A percentile compares a stretch with the other conserved stretches of the same genome.
Evolutionary conservation across 345 rosid species (phyloP).

Genomic region (Lepidium didymum): DNA sequence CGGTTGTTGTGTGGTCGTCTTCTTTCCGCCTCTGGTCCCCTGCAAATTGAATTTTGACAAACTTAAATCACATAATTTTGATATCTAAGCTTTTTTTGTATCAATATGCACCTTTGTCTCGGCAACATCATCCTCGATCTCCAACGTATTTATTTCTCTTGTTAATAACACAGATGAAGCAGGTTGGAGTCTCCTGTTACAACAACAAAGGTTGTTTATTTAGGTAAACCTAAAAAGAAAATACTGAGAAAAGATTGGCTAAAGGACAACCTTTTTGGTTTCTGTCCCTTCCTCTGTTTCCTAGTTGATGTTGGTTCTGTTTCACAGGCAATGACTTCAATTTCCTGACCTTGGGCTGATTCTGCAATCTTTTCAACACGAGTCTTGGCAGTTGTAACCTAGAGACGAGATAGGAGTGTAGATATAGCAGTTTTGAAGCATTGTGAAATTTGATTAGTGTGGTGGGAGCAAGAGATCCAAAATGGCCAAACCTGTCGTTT

Average conservation of each 20-base stretch:
- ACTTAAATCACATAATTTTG: neutral
- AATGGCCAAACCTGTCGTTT: slow-evolving; percentile 48
- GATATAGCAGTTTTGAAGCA: neutral
- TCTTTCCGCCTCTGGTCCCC: slow-evolving; percentile 57
- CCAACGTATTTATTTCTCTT: slow-evolving; percentile 48
- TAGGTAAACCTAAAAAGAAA: neutral
- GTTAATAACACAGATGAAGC: slow-evolving; percentile 60
- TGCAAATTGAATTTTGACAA: slow-evolving; percentile 22
- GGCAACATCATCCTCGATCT: slow-evolving; percentile 52
- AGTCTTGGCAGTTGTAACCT: slow-evolving; percentile 4
- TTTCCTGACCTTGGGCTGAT: neutral
- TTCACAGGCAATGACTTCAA: slow-evolving; percentile 5
- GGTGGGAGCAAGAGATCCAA: neutral
- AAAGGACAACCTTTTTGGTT: slow-evolving; percentile 26
- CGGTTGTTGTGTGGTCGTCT: slow-evolving; percentile 27
- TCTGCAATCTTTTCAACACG: neutral
- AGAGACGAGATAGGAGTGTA: neutral
- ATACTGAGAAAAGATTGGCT: neutral
- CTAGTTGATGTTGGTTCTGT: slow-evolving; percentile 22
- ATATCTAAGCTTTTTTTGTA: neutral
- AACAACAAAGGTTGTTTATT: neutral
- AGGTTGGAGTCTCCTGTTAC: slow-evolving; percentile 71
- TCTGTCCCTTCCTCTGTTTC: slow-evolving; percentile 16
- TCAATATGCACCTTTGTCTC: slow-evolving; percentile 47
- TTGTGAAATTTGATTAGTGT: neutral